phyloP scores from a whole-genome alignment of 192 early-diverging fungal genomes.

The Thoreauomyces humboldtii region DNA sequence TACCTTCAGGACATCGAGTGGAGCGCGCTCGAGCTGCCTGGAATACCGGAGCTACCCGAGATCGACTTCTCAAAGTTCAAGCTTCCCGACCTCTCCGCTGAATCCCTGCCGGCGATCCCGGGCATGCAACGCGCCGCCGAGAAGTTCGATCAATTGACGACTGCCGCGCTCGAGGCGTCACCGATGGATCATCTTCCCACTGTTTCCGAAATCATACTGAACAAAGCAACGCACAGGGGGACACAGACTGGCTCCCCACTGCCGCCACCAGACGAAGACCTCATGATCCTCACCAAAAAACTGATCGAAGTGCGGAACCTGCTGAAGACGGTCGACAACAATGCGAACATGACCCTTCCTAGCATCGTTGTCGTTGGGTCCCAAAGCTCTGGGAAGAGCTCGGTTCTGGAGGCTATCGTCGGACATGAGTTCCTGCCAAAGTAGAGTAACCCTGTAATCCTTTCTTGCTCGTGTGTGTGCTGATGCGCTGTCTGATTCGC shows the following conservation, averaged over 20 bases:
- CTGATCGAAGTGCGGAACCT: slow-evolving; percentile 93
- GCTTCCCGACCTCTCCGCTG: slow-evolving; percentile 22
- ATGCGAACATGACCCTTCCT: slow-evolving; percentile 77
- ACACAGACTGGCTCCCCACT: slow-evolving; percentile 16
- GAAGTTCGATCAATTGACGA: background rate
- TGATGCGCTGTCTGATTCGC: background rate
- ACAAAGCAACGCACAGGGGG: slow-evolving; percentile 31
- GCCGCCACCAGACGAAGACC: slow-evolving; percentile 68
- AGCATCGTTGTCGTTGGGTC: slow-evolving; percentile 63
- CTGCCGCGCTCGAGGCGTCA: slow-evolving; percentile 28
- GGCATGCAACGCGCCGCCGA: slow-evolving; percentile 20
- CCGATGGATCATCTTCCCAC: slow-evolving; percentile 11
- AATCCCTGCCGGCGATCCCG: slow-evolving; percentile 1
- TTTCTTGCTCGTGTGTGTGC: background rate
- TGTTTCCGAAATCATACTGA: slow-evolving; percentile 29
- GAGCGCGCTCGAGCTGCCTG: slow-evolving; percentile 14
- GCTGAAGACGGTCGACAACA: slow-evolving; percentile 79
- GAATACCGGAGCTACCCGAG: background rate
- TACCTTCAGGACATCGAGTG: slow-evolving; percentile 30
- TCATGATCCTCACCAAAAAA: slow-evolving; percentile 88
- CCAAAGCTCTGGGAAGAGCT: slow-evolving; percentile 80
- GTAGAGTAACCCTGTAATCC: slow-evolving; percentile 23
- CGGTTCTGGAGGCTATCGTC: slow-evolving; percentile 94
- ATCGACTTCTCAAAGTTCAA: slow-evolving; percentile 29
- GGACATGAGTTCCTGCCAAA: slow-evolving; percentile 96